Conservation (phyloP, 1,284 basidiomycete species). For the Rhodotorula sp. region DNA sequence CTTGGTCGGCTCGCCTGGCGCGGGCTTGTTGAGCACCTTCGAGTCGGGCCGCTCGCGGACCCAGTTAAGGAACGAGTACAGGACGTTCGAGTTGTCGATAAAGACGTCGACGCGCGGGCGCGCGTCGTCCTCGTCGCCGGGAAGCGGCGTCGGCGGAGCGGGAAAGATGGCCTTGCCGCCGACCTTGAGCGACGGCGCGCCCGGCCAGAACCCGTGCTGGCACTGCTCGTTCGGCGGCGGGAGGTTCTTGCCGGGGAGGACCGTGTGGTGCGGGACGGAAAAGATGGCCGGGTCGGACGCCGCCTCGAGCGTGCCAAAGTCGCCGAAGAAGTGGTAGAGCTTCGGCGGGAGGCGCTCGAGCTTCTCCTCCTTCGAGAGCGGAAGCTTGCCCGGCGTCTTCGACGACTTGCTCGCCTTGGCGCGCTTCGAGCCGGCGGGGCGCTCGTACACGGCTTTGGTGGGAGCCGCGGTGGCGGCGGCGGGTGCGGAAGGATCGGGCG, state of each 20-base stretch:
- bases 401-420: neutral
- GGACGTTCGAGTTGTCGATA: slow-evolving; percentile 42
- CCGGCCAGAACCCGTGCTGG: slow-evolving; percentile 37
- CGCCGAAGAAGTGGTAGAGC: slow-evolving; percentile 23
- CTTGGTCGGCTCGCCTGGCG: neutral
- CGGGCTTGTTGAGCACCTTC: slow-evolving; percentile 17
- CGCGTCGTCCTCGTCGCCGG: slow-evolving; percentile 6
- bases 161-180: slow-evolving; percentile 34
- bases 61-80: slow-evolving; percentile 42
- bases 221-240: slow-evolving; percentile 24
- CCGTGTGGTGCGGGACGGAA: slow-evolving; percentile 7
- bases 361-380: slow-evolving; percentile 30
- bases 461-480: neutral
- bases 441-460: slow-evolving; percentile 27
- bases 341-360: slow-evolving; percentile 20
- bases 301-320: slow-evolving; percentile 10
- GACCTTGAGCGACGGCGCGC: slow-evolving; percentile 20
- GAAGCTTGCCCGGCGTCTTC: slow-evolving; percentile 22
- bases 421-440: slow-evolving; percentile 1
- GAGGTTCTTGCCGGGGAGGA: slow-evolving; percentile 20
- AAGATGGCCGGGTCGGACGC: slow-evolving; percentile 12
- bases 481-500: neutral
- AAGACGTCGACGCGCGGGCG: slow-evolving; percentile 36
- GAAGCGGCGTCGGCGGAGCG: slow-evolving; percentile 14
- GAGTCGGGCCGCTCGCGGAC: slow-evolving; percentile 33